Conservation (phyloP, 352 stramenopile genomes). For the Globisporangium sylvaticum region DNA sequence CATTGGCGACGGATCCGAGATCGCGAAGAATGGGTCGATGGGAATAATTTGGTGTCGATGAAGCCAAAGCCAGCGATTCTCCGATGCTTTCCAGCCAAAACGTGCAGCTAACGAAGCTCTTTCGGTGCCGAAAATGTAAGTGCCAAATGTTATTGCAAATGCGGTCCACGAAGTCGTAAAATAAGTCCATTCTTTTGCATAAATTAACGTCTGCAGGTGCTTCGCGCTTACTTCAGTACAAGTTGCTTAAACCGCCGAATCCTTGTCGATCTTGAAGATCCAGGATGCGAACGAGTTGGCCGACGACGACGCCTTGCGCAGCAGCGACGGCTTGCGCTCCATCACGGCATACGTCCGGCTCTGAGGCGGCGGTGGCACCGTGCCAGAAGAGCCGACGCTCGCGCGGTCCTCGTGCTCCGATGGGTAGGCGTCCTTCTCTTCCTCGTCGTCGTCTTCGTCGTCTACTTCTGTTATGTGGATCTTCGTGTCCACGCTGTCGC, state of each 20-base stretch:
- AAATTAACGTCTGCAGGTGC: neutral
- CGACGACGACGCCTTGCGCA: slow-evolving; percentile 18
- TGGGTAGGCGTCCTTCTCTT: neutral
- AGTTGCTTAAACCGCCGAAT: slow-evolving; percentile 10
- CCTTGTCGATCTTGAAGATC: slow-evolving; percentile 16
- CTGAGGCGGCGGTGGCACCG: neutral
- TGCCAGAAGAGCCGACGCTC: neutral
- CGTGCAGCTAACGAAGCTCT: slow-evolving; percentile 30
- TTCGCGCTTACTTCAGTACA: neutral
- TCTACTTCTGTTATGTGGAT: neutral
- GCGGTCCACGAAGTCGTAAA: neutral
- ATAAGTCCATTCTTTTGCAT: neutral
- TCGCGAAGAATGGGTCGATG: slow-evolving; percentile 27
- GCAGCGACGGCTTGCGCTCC: slow-evolving; percentile 14
- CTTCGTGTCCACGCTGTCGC: slow-evolving; percentile 11
- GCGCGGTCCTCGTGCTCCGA: neutral
- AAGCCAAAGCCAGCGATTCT: slow-evolving; percentile 38
- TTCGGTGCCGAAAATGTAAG: slow-evolving; percentile 47
- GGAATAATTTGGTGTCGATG: slow-evolving; percentile 45
- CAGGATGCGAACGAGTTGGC: slow-evolving; percentile 18
- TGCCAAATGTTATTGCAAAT: slow-evolving; percentile 15
- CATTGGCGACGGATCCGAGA: slow-evolving; percentile 16
- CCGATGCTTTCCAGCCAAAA: slow-evolving; percentile 55
- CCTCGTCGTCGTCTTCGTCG: slow-evolving; percentile 2
- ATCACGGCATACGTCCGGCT: slow-evolving; percentile 18